Evolutionary conservation across 805 yeast species (phyloP).

Genomic region (Candida montana): DNA sequence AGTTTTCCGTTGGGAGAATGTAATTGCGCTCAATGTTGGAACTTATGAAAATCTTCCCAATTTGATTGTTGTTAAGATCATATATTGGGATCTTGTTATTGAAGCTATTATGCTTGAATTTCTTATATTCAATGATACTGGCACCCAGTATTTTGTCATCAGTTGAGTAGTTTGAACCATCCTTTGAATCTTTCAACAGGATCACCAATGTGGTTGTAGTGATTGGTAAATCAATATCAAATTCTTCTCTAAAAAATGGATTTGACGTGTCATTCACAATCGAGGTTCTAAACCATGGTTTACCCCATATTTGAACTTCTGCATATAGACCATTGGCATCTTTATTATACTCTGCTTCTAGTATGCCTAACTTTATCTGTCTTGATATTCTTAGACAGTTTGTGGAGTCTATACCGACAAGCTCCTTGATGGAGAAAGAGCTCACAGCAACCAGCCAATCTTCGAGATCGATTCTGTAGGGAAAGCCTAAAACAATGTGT

Average conservation of each 20-base stretch:
- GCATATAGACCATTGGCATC: conserved; percentile 43
- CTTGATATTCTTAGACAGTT: conserved; percentile 46
- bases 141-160: conserved; percentile 33
- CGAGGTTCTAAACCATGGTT: conserved; percentile 76
- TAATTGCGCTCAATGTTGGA: conserved; percentile 47
- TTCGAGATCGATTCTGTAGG: conserved; percentile 63
- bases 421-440: conserved; percentile 59
- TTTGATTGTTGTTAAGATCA: conserved; percentile 32
- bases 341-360: conserved; percentile 52
- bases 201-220: conserved; percentile 47
- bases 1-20: conserved; percentile 55
- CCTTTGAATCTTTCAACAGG: conserved; percentile 33
- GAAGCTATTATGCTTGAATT: conserved; percentile 11
- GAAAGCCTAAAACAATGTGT: conserved; percentile 54
- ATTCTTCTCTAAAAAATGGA: conserved; percentile 85
- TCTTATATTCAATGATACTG: conserved; percentile 7
- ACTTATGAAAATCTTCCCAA: conserved; percentile 56
- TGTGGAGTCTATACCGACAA: conserved; percentile 27
- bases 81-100: conserved; percentile 38
- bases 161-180: conserved; percentile 9
- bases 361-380: conserved; percentile 47
- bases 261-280: conserved; percentile 41
- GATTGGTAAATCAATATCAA: conserved; percentile 53
- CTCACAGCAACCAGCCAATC: conserved; percentile 71
- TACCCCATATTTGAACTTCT: conserved; percentile 67